These are phyloP conservation scores for Dinochytrium kinnereticum DNA, from an alignment of 371 early-diverging fungal species.

Conservation along the genomic window DNA sequence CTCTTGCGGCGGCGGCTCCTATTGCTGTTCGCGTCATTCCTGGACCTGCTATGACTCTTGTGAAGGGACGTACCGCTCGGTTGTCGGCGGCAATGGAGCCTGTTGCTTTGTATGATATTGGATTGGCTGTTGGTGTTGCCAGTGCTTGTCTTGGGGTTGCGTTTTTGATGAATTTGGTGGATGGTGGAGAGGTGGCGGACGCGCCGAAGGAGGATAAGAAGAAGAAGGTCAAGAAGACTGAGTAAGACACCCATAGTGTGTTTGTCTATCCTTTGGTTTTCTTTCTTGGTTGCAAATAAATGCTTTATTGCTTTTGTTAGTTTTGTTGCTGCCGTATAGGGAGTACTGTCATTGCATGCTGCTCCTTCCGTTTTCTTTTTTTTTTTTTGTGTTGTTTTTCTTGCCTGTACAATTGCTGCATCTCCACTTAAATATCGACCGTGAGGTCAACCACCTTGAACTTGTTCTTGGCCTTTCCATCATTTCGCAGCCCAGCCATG, in stretches of 20 bases:
- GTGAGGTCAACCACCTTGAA: conserved; percentile 51
- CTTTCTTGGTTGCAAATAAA: too few relatives aligned
- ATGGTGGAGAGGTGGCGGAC: not conserved
- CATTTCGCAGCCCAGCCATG: conserved; percentile 45
- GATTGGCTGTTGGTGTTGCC: conserved; percentile 16
- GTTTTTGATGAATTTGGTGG: conserved; percentile 21
- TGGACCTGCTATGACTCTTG: conserved; percentile 13
- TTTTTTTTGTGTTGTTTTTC: conserved; percentile 1
- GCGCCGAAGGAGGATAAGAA: conserved; percentile 18
- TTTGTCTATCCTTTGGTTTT: not conserved
- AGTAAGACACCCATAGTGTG: not conserved
- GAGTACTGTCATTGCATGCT: too few relatives aligned
- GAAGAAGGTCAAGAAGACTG: conserved; percentile 18
- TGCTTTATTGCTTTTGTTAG: too few relatives aligned
- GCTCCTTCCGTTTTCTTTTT: not conserved
- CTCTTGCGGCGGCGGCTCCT: conserved; percentile 9
- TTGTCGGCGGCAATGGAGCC: conserved; percentile 23
- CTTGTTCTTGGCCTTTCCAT: conserved; percentile 29
- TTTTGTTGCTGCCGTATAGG: too few relatives aligned
- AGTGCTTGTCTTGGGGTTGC: conserved; percentile 17
- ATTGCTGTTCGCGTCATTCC: not conserved
- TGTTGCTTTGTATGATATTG: conserved; percentile 30
- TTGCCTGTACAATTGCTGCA: too few relatives aligned
- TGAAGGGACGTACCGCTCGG: not conserved
- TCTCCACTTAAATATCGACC: conserved; percentile 31